Evolutionary conservation across 2,329 filamentous ascomycete species (phyloP).

Genomic region (Xylaria hypoxylon): DNA sequence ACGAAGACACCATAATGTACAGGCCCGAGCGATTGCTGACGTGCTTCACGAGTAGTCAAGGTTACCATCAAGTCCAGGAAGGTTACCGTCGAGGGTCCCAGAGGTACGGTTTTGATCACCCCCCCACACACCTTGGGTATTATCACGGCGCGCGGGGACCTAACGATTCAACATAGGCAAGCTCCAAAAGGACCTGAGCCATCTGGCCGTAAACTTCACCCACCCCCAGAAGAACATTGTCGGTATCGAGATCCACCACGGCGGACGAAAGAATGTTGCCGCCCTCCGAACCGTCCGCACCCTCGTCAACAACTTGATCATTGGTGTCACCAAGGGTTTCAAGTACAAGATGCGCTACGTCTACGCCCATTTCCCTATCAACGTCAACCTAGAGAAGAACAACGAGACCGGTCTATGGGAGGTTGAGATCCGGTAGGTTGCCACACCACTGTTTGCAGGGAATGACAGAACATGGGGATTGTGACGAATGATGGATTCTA

Average conservation of each 20-base stretch:
- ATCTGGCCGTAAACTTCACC: slow-evolving; percentile 96
- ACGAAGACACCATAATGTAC: slow-evolving; percentile 26
- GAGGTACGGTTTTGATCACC: slow-evolving; percentile 69
- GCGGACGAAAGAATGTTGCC: slow-evolving; percentile 96
- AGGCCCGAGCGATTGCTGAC: slow-evolving; percentile 50
- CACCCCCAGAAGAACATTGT: slow-evolving; percentile 86
- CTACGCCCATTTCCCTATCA: slow-evolving; percentile 99
- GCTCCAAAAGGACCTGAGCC: slow-evolving; percentile 95
- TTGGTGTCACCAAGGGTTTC: slow-evolving; percentile 98
- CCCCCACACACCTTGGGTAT: slow-evolving; percentile 14
- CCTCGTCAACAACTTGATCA: slow-evolving; percentile 98
- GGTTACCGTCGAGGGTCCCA: slow-evolving; percentile 96
- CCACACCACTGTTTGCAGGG: slow-evolving; percentile 27
- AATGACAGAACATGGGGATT: slow-evolving; percentile 26
- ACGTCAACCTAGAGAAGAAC: slow-evolving; percentile 99
- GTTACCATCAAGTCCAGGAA: slow-evolving; percentile 96
- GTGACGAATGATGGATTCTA: slow-evolving; percentile 44
- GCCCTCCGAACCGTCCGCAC: slow-evolving; percentile 98
- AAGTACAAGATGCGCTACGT: slow-evolving; percentile 99
- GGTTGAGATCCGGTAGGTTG: slow-evolving; percentile 95
- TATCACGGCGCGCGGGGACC: slow-evolving; percentile 37
- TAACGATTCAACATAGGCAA: slow-evolving; percentile 72
- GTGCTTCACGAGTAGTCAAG: slow-evolving; percentile 77
- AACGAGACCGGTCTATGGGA: slow-evolving; percentile 85
- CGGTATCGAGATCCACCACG: slow-evolving; percentile 99